These are phyloP conservation scores for Verbascum thapsus DNA, from an alignment of 257 asterid species.

Conservation along the genomic window DNA sequence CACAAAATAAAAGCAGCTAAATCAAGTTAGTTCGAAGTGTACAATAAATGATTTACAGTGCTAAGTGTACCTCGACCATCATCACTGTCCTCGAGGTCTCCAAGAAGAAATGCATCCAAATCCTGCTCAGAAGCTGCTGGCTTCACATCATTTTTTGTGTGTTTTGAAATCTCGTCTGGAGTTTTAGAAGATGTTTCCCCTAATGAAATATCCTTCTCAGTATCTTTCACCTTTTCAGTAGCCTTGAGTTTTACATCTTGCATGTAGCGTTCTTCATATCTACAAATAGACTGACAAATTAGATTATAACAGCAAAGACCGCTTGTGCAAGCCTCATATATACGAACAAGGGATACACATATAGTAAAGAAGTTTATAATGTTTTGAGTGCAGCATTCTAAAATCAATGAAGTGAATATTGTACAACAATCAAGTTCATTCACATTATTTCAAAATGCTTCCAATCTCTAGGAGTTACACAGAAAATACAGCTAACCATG, in stretches of 20 bases:
- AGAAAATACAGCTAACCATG: slow-evolving; percentile 1
- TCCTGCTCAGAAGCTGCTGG: slow-evolving; percentile 78
- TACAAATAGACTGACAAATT: slow-evolving; percentile 32
- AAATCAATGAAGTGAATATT: not conserved
- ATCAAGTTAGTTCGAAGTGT: not conserved
- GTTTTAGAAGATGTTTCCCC: slow-evolving; percentile 44
- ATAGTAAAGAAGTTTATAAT: not conserved
- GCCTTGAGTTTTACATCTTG: slow-evolving; percentile 58
- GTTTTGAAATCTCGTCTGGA: slow-evolving; percentile 39
- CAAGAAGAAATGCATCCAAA: slow-evolving; percentile 92
- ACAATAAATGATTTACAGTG: not conserved
- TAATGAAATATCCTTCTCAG: slow-evolving; percentile 51
- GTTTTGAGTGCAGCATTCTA: slow-evolving; percentile 1
- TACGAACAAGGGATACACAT: not conserved
- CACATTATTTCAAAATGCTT: not conserved
- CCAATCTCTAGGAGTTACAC: not conserved
- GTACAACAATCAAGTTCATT: not conserved
- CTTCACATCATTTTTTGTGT: slow-evolving; percentile 46
- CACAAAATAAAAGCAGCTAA: slow-evolving; percentile 10
- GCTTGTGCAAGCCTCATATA: slow-evolving; percentile 21
- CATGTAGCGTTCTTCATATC: slow-evolving; percentile 74
- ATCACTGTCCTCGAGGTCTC: slow-evolving; percentile 82
- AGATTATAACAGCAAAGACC: slow-evolving; percentile 28
- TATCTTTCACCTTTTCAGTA: slow-evolving; percentile 49
- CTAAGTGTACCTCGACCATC: slow-evolving; percentile 72